These are phyloP conservation scores for Magnolia changhungtana DNA, from an alignment of 164 flowering plant species.

Conservation along the genomic window DNA sequence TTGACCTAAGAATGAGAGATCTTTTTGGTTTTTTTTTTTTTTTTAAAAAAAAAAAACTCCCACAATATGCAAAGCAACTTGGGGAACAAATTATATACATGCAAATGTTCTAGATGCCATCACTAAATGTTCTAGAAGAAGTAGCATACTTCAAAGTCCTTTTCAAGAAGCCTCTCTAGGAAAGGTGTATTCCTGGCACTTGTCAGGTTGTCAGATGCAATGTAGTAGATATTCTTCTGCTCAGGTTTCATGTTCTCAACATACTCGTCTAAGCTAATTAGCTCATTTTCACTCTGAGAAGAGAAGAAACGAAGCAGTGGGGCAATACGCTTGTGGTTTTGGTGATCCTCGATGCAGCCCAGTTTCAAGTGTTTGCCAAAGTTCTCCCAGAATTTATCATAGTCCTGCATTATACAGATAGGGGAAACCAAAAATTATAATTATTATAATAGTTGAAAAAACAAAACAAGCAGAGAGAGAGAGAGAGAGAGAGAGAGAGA, in stretches of 20 bases:
- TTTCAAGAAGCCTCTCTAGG: conserved; percentile 74
- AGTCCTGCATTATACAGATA: conserved; percentile 51
- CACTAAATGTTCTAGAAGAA: background rate
- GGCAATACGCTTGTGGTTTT: conserved; percentile 89
- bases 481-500: background rate
- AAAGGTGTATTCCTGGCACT: conserved; percentile 90
- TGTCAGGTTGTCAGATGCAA: conserved; percentile 80
- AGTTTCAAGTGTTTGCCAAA: conserved; percentile 80
- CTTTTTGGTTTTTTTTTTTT: too few relatives aligned
- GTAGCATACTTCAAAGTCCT: conserved; percentile 65
- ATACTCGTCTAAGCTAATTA: conserved; percentile 94
- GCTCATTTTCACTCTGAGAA: conserved; percentile 74
- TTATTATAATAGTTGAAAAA: background rate
- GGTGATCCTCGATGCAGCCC: conserved; percentile 93
- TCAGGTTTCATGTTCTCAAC: conserved; percentile 93
- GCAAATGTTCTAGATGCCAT: background rate
- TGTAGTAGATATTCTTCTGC: conserved; percentile 87
- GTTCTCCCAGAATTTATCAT: conserved; percentile 90
- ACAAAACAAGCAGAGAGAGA: background rate
- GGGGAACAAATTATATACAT: background rate
- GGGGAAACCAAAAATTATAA: background rate
- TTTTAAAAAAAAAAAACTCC: background rate
- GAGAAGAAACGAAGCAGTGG: conserved; percentile 91
- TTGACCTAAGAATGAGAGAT: too few relatives aligned
- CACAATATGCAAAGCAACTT: background rate